A percentile compares a stretch with the other conserved stretches of the same genome.
phyloP scores from a whole-genome alignment of 164 flowering plant genomes.

The Annona cherimola region DNA sequence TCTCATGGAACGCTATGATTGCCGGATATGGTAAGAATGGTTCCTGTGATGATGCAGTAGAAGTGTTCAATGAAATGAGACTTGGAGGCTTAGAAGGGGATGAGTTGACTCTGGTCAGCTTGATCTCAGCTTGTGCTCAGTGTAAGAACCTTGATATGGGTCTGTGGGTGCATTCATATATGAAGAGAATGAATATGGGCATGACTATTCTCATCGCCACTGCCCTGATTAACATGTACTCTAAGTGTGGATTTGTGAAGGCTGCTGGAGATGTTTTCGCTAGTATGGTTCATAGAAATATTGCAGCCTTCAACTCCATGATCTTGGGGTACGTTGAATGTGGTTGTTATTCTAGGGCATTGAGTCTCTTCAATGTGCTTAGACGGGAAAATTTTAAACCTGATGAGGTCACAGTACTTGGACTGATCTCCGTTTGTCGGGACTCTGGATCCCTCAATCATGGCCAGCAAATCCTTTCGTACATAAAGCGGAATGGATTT shows the following conservation, averaged over 20 bases:
- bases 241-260: slow-evolving; percentile 19
- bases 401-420: slow-evolving; percentile 30
- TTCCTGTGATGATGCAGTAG: slow-evolving; percentile 16
- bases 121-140: slow-evolving; percentile 24
- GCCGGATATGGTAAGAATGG: slow-evolving; percentile 20
- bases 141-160: slow-evolving; percentile 15
- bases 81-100: slow-evolving; percentile 14
- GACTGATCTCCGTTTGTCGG: slow-evolving; percentile 26
- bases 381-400: slow-evolving; percentile 15
- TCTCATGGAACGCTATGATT: slow-evolving; percentile 33
- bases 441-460: slow-evolving; percentile 17
- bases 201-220: slow-evolving; percentile 15
- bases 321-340: slow-evolving; percentile 24
- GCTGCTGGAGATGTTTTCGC: slow-evolving; percentile 23
- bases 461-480: slow-evolving; percentile 19
- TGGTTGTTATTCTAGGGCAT: slow-evolving; percentile 12
- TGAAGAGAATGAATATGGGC: slow-evolving; percentile 13
- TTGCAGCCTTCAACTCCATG: slow-evolving; percentile 28
- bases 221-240: slow-evolving; percentile 30
- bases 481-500: slow-evolving; percentile 14
- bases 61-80: slow-evolving; percentile 28
- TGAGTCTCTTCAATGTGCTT: slow-evolving; percentile 18
- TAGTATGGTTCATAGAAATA: slow-evolving; percentile 12
- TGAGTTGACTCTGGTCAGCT: slow-evolving; percentile 18
- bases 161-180: slow-evolving; percentile 10